Base-by-base conservation (phyloP, 805 yeast species). In the Zygoascus biomembranicola region DNA sequence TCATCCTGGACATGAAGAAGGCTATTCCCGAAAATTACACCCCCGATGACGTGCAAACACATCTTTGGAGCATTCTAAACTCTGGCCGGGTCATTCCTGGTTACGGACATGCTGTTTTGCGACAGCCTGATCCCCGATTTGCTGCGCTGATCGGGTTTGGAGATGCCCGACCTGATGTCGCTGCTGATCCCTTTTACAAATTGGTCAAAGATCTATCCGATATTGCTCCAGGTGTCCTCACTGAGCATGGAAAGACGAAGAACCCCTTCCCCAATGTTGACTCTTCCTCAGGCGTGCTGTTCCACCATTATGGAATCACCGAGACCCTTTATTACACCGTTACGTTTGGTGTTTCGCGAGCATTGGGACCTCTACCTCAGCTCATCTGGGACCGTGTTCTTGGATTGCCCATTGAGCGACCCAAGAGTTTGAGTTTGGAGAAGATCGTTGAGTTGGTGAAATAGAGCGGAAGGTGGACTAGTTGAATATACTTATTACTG, bases 251-350 rank as follows among this genome's bases (percentile, higher is more conserved):
- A 55, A 86, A 86, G 76, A 84, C 90, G 67, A 82, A 84, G 76
- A 86, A 86, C 75, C 94, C 94, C 59, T 83, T 77, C 77, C 94
- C 94, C 57, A 86, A 86, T 67, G 94, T 86, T 59, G 94, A 86
- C 71, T 81, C 90, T 45, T 79, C 82, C 63, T 81, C 88, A 19
- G 94, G 94, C 61, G 85, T 85, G 49, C 72, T 86, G 59, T 84
- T 86, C 73, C 82, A 84, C 66, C 86, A 86, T 75, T 85, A 85
- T 72, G 94, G 94, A 46, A 73, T 86, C 67, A 81, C 77, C 57
- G 87, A 86, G 70, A 75, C 82, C 61, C 71, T 81, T 53, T 86
- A 84, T 77, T 84, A 84, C 75, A 86, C 94, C 35, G 94, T 85
- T 28, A 78, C 85, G 59, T 86, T 86, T 68, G 94, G 90, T 66